Percentiles rank a stretch among this genome's conserved stretches.
phyloP scores from a whole-genome alignment of 768 basidiomycete genomes.

The Coprinopsis sp. region DNA sequence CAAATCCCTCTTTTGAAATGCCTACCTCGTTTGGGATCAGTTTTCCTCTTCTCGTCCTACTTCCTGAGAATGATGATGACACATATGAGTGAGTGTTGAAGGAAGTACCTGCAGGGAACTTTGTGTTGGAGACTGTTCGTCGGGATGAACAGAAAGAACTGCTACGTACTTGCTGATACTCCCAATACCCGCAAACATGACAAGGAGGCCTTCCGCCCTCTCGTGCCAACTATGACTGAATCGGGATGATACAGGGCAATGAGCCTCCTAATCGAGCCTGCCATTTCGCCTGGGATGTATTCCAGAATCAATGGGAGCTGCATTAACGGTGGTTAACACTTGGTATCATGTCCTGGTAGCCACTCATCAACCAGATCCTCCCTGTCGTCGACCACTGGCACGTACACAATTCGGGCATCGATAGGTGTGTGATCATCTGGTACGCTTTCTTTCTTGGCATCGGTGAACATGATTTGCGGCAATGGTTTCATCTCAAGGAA shows the following conservation, averaged over 20 bases:
- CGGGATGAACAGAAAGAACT: too few relatives aligned
- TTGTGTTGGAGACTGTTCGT: too few relatives aligned
- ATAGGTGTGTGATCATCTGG: too few relatives aligned
- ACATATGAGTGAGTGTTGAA: conserved; percentile 90
- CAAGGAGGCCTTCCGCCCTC: conserved; percentile 48
- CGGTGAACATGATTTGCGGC: too few relatives aligned
- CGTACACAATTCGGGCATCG: too few relatives aligned
- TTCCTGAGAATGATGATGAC: conserved; percentile 93
- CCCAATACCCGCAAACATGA: conserved; percentile 38
- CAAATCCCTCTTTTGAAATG: conserved; percentile 75
- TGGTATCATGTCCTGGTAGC: too few relatives aligned
- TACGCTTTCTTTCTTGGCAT: too few relatives aligned
- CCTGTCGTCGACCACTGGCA: too few relatives aligned
- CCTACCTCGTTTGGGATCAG: conserved; percentile 82
- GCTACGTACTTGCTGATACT: conserved; percentile 45
- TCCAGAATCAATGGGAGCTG: conserved; percentile 89
- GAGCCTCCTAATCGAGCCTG: conserved; percentile 85
- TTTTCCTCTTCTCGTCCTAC: conserved; percentile 76
- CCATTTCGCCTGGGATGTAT: conserved; percentile 88
- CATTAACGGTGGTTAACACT: not conserved
- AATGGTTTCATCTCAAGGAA: too few relatives aligned
- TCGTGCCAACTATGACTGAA: conserved; percentile 88
- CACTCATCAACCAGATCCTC: too few relatives aligned
- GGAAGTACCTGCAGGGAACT: conserved; percentile 78
- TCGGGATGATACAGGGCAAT: conserved; percentile 91